phyloP scores from a whole-genome alignment of 768 basidiomycete genomes.

The Hebeloma cylindrosporum region DNA sequence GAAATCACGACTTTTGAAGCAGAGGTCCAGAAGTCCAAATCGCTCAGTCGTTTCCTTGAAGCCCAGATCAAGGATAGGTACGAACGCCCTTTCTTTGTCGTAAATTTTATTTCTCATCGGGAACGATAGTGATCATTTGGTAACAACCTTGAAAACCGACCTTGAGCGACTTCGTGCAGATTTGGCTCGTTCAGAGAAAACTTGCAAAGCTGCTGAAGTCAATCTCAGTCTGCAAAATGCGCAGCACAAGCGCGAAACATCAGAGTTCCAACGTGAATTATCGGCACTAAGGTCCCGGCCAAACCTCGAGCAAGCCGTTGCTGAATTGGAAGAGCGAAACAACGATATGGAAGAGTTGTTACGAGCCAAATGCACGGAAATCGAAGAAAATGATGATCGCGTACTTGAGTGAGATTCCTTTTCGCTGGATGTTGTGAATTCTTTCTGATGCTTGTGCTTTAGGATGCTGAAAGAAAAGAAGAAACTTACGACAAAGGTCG shows the following conservation, averaged over 20 bases:
- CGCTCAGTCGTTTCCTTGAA: constrained; percentile 62
- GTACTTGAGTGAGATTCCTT: constrained; percentile 63
- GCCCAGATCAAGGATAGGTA: constrained; percentile 64
- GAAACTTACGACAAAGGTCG: constrained; percentile 68
- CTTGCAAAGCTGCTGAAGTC: constrained; percentile 61
- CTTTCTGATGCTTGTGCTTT: constrained; percentile 11
- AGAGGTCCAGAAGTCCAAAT: constrained; percentile 62
- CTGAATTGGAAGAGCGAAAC: constrained; percentile 67
- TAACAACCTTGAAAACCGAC: constrained; percentile 38
- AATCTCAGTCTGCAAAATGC: constrained; percentile 62
- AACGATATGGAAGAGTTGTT: constrained; percentile 76
- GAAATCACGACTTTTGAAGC: constrained; percentile 61
- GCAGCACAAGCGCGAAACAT: constrained; percentile 65
- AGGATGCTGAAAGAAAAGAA: constrained; percentile 83
- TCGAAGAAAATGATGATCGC: constrained; percentile 83
- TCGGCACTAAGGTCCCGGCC: constrained; percentile 50
- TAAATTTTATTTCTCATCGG: constrained; percentile 4
- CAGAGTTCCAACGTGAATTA: constrained; percentile 59
- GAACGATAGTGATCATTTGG: constrained; percentile 46
- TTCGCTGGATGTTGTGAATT: background rate
- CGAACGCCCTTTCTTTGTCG: constrained; percentile 16
- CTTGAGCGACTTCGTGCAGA: constrained; percentile 43
- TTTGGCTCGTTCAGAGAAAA: constrained; percentile 54
- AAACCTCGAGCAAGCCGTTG: constrained; percentile 53
- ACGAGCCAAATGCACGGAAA: constrained; percentile 67